A percentile compares a stretch with the other conserved stretches of the same genome.
Evolutionary conservation across 371 early-diverging fungal species (phyloP).

Genomic region (Thermomucor indicae-seudaticae): DNA sequence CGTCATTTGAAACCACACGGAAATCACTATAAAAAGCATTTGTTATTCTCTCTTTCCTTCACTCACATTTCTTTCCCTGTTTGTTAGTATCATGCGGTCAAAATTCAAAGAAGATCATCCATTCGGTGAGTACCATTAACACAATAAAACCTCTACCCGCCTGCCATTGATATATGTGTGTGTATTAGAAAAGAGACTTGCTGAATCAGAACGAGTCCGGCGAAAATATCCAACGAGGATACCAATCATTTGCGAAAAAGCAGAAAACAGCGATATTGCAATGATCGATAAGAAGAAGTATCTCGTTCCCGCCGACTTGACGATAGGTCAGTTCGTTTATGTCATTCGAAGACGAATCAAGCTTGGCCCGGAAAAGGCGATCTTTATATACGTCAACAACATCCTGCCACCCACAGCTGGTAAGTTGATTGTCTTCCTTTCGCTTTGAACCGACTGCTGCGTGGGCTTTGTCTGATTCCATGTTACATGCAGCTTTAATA

Average conservation of each 20-base stretch:
- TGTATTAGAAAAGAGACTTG: conserved; percentile 89
- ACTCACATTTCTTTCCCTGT: too few relatives aligned
- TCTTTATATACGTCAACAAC: conserved; percentile 97
- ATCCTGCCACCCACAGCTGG: conserved; percentile 86
- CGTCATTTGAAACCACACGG: too few relatives aligned
- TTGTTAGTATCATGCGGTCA: conserved; percentile 80
- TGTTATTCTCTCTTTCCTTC: too few relatives aligned
- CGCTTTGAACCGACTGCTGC: too few relatives aligned
- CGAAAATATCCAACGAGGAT: conserved; percentile 97
- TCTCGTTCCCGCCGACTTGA: conserved; percentile 94
- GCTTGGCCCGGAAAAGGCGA: conserved; percentile 93
- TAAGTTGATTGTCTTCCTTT: too few relatives aligned
- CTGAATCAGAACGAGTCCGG: conserved; percentile 94
- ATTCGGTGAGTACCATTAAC: conserved; percentile 71
- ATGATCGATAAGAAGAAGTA: conserved; percentile 98
- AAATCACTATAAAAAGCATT: too few relatives aligned
- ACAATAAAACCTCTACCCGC: too few relatives aligned
- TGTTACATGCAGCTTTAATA: conserved; percentile 58
- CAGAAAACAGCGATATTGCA: conserved; percentile 92
- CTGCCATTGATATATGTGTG: too few relatives aligned
- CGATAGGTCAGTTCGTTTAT: conserved; percentile 97
- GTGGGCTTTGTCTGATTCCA: too few relatives aligned
- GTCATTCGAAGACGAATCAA: conserved; percentile 93
- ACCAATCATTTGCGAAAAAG: conserved; percentile 95
- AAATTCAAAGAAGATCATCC: conserved; percentile 97